Evolutionary conservation across 352 stramenopile species (phyloP), one percentile per base, ranked within the genome.

Genomic region (Blastocystis sp.): DNA sequence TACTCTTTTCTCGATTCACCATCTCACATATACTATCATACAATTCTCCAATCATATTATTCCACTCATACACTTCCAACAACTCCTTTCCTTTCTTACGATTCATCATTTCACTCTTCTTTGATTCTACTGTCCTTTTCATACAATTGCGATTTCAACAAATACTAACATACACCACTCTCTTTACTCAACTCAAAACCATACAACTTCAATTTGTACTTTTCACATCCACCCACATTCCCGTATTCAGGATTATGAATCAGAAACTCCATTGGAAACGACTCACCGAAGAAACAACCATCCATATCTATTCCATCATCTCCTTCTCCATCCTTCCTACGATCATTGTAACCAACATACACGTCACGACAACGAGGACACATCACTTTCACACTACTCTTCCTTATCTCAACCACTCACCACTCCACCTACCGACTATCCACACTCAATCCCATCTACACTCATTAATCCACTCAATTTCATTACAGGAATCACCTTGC

Each of bases 241-340:
- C 56, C 67, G 38, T 38, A 78, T 1, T 32, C 27, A 40, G 67
- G 67, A 40, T 78, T 57, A 42, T 78, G 67, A n/a, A 78, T 78
- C 38, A 78, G 42, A 78, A 78, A 78, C 24, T 78, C 67, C 44
- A 78, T 56, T 29, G 67, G 67, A 42, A 78, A 59, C 24, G 38
- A 56, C 32, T 32, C 27, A 0, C 67, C 67, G 32, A 78, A 78
- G 40, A 78, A 78, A 27, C 67, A 78, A n/a, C 67, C 67, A 59
- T 78, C 67, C 21, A 78, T 57, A 4, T 32, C 67, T 78, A 61
- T 18, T 1, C 2, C 18, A 46, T 6, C 2, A 40, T 38, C 9
- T 38, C 24, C 9, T 32, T 27, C 4, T 14, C 40, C 18, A 63
- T 32, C 29, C 9, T 21, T 11, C 42, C 7, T 44, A 56, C 24